Conservation (phyloP, 129 eudicot species). For the Heracleum sosnowskyi region DNA sequence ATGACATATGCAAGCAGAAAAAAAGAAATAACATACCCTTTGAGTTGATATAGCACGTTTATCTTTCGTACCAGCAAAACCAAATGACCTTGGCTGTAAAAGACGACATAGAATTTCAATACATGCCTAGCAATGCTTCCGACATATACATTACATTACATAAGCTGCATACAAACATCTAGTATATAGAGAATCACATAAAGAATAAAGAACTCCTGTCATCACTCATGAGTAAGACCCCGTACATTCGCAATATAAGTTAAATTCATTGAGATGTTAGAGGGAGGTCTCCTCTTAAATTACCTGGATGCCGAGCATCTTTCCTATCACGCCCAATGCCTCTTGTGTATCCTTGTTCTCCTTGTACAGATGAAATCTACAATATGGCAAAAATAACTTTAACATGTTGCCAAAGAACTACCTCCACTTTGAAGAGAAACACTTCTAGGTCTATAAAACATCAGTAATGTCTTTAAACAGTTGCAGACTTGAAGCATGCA, state of each 20-base stretch:
- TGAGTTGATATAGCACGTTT: conserved; percentile 95
- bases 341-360: conserved; percentile 99
- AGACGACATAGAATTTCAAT: conserved; percentile 5
- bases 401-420: not conserved
- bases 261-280: not conserved
- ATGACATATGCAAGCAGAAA: not conserved
- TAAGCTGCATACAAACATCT: conserved; percentile 2
- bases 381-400: conserved; percentile 7
- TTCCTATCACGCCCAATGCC: conserved; percentile 76
- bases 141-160: not conserved
- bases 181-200: not conserved
- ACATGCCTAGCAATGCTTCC: not conserved
- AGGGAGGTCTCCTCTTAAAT: not conserved
- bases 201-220: not conserved
- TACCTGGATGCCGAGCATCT: conserved; percentile 99
- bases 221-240: no score
- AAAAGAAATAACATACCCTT: conserved; percentile 44
- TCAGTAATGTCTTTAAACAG: not conserved
- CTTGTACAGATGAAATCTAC: conserved; percentile 95
- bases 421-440: not conserved
- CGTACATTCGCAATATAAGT: not conserved
- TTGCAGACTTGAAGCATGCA: not conserved
- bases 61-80: conserved; percentile 97
- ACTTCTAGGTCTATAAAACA: not conserved
- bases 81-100: conserved; percentile 88